Conservation (phyloP, 176 grass and related monocot genomes). For the Oryza meyeriana region DNA sequence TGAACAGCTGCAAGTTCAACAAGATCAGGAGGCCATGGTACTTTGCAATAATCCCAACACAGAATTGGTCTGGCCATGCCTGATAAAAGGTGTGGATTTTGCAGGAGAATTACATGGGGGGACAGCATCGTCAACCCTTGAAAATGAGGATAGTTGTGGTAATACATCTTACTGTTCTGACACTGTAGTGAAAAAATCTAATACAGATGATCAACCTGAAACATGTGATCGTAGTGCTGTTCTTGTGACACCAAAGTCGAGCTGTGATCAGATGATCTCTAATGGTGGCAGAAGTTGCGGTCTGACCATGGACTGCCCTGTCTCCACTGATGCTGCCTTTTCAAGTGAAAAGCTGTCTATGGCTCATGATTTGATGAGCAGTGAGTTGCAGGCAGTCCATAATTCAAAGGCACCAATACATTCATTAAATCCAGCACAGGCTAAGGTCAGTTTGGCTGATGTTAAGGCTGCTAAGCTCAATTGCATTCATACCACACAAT, state of each 20-base stretch:
- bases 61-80: conserved; percentile 5
- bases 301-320: not conserved
- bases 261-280: not conserved
- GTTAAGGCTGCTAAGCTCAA: not conserved
- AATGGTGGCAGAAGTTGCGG: not conserved
- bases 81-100: not conserved
- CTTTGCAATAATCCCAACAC: conserved; percentile 14
- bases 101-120: conserved; percentile 12
- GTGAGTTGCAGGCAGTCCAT: not conserved
- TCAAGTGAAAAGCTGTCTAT: not conserved
- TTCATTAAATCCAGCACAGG: not conserved
- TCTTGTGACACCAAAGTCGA: not conserved
- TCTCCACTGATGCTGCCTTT: conserved; percentile 2
- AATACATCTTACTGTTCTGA: conserved; percentile 28
- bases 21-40: not conserved
- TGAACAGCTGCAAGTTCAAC: conserved; percentile 27
- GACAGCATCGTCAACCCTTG: conserved; percentile 6
- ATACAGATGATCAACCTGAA: not conserved
- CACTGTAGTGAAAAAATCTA: conserved; percentile 1
- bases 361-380: conserved; percentile 3
- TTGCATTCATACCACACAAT: not conserved
- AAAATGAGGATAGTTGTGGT: not conserved
- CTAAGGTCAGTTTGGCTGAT: not conserved
- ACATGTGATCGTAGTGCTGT: not conserved
- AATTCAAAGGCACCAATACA: not conserved